Base-by-base conservation (phyloP, 306 rosid genomes). In the Citrullus mucosospermus region DNA sequence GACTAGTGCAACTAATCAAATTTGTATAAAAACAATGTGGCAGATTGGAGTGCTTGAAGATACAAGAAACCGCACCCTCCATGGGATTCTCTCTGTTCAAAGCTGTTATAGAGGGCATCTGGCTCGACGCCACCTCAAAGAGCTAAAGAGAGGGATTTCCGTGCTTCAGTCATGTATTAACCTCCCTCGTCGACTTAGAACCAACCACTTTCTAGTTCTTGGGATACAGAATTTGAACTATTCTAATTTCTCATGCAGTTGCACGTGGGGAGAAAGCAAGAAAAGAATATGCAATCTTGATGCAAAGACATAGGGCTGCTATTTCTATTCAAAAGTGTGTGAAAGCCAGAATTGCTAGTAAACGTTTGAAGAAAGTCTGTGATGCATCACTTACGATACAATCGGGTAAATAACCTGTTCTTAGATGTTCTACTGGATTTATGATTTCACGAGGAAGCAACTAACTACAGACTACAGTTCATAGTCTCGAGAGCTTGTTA, bases 31-130 rank as follows among this genome's bases (percentile, higher is more conserved):
- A 65, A 48, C 30, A 67, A 18, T 57, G 76, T 66, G 90, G 88
- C 88, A 95, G 99, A 89, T 92, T 83, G 99, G 99, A 80, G 90
- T 91, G 78, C 98, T 95, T 53, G 99, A 95, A 83, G 99, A 95
- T 86, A 92, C 98, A 65, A 88, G 99, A 88, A 95, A 91, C 62
- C 97, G 97, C 75, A 92, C 99, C 30, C 92, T 92, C 63, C 97
- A 90, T 85, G 97, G 99, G 46, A 83, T 92, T 84, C 85, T 95
- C 78, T 90, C 93, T 36, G 96, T 95, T 80, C 99, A 95, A 85
- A 95, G 98, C 90, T 95, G 93, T 85, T 92, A 91, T 83, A 92
- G 97, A 90, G 99, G 99, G 78, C 84, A 95, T 88, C 96, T 78
- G 78, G 96, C 91, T 77, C 93, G 97, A 20, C 78, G 90, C 80